Percentiles rank a stretch among this genome's conserved stretches.
Conservation (phyloP, 2,329 filamentous ascomycete genomes). For the Beauveria scarabaeidicola region DNA sequence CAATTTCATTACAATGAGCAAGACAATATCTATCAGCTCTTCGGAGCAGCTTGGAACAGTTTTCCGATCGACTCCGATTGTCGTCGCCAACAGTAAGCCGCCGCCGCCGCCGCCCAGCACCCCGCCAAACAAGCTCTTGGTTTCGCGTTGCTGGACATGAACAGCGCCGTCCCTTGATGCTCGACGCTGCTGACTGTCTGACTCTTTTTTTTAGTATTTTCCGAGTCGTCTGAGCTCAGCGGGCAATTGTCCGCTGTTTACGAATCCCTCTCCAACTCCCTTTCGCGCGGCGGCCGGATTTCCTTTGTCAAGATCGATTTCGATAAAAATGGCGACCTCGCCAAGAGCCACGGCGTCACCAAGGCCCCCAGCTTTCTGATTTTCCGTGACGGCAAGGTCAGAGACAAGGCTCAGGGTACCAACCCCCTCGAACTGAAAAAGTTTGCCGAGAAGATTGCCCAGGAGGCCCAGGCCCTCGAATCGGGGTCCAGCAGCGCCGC, state of each 20-base stretch:
- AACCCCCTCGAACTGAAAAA: constrained; percentile 62
- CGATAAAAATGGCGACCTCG: constrained; percentile 66
- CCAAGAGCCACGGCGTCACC: constrained; percentile 63
- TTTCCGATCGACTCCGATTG: constrained; percentile 64
- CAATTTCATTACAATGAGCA: constrained; percentile 15
- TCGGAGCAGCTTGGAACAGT: constrained; percentile 57
- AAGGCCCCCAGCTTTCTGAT: constrained; percentile 88
- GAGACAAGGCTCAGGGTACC: constrained; percentile 64
- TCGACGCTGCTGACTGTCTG: not conserved
- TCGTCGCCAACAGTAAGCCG: constrained; percentile 79
- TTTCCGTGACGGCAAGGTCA: constrained; percentile 62
- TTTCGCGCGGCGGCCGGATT: constrained; percentile 64
- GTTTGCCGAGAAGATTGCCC: constrained; percentile 61
- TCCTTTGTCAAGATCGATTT: constrained; percentile 85
- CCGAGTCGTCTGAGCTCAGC: constrained; percentile 80
- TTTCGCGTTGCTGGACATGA: constrained; percentile 9
- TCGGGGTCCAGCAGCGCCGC: constrained; percentile 30
- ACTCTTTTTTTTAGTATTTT: constrained; percentile 56
- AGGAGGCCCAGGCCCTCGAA: constrained; percentile 53
- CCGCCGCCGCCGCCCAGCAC: constrained; percentile 12
- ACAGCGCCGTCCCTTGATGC: not conserved
- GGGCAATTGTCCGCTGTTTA: constrained; percentile 76
- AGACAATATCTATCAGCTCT: constrained; percentile 31
- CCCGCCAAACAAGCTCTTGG: constrained; percentile 1
- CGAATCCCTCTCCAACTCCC: constrained; percentile 61